A percentile compares a stretch with the other conserved stretches of the same genome.
These are phyloP conservation scores for Coccomyxa subellipsoidea DNA, from an alignment of 163 green algal genomes.

Conservation along the genomic window DNA sequence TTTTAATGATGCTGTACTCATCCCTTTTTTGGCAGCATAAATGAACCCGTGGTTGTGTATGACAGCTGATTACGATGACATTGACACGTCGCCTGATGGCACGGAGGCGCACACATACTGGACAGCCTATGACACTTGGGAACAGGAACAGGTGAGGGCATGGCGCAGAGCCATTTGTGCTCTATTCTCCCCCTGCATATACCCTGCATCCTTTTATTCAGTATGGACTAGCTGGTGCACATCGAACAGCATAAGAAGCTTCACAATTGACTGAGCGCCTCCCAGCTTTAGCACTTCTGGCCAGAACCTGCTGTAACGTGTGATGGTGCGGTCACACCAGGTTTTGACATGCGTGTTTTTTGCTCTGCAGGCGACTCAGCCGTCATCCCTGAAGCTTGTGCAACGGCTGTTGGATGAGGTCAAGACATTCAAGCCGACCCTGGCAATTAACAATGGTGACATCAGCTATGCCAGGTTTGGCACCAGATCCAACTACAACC, in stretches of 20 bases:
- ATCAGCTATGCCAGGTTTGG: slow-evolving; percentile 34
- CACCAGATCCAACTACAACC: not conserved
- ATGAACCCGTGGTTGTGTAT: too few relatives aligned
- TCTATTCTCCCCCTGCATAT: not conserved
- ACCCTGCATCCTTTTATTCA: too few relatives aligned
- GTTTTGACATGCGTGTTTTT: not conserved
- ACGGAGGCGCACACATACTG: not conserved
- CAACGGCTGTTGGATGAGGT: not conserved
- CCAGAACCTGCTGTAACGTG: too few relatives aligned
- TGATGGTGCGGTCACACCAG: too few relatives aligned
- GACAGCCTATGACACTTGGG: not conserved
- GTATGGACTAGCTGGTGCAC: too few relatives aligned
- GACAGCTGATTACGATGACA: not conserved
- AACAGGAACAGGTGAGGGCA: not conserved
- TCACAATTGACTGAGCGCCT: too few relatives aligned
- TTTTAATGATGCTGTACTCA: too few relatives aligned
- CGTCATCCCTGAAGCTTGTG: not conserved
- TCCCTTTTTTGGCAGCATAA: too few relatives aligned
- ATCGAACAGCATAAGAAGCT: too few relatives aligned
- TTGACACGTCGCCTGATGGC: not conserved
- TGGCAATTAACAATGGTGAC: slow-evolving; percentile 39
- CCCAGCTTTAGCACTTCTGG: too few relatives aligned
- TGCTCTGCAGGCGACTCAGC: not conserved
- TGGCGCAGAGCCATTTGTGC: not conserved
- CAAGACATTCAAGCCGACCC: not conserved